Evolutionary conservation across 306 rosid species (phyloP), one percentile per base, ranked within the genome.

Genomic region (Trichosanthes truncata): DNA sequence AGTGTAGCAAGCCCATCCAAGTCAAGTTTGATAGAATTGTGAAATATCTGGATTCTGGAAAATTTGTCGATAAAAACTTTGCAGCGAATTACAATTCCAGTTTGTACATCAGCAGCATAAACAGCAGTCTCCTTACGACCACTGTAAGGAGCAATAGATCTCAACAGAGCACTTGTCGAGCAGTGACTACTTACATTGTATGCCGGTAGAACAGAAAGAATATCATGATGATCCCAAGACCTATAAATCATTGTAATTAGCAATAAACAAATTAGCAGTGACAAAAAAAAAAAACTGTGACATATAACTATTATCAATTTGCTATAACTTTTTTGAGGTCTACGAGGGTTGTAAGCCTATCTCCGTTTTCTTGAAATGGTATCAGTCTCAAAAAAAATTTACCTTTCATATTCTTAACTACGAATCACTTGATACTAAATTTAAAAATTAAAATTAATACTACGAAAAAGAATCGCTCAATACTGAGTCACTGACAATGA

Each of bases 161-260:
- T 87, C 88, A 94, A 48, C 85, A 86, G 90, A 1, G 98, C 97
- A 84, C 97, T 94, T 0, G 97, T 94, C 13, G 98, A 94, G 85
- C 98, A 94, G 78, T 81, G 90, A 81, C 82, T 84, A 81, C 89
- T 94, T 48, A 92, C 84, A 83, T 92, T 92, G 75, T 91, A 91
- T 86, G 92, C 97, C 0, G 98, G 97, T 76, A 87, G 80, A 52
- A 94, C 95, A 20, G 89, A 86, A 33, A 94, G 88, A 84, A 94
- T 61, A 77, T 94, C 98, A 52, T 89, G 98, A 89, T 92, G 98
- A 87, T 94, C 98, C 97, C 98, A 94, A 45, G 97, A 88, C 98
- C 98, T 93, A 74, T 35, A 23, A 63, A 78, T 38, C 31, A 20
- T 62, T 56, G 26, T 36, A 12, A 33, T 80, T 3, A 45, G 29